A percentile compares a stretch with the other conserved stretches of the same genome.
phyloP scores from a whole-genome alignment of 257 asterid species.

The Plantago elongata region DNA sequence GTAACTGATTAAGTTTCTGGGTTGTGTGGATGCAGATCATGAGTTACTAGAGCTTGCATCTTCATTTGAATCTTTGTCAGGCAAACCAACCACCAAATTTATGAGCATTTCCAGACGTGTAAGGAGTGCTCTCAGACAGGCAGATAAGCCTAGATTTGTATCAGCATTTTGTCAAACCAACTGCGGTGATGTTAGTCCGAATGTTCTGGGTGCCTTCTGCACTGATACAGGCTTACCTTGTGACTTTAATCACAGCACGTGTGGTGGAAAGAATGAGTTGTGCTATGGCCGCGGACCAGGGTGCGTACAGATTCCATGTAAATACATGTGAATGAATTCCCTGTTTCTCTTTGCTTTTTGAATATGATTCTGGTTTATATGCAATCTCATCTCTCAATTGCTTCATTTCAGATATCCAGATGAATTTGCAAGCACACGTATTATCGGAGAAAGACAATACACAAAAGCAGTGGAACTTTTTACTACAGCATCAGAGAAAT shows the following conservation, averaged over 20 bases:
- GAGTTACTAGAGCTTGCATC: slow-evolving; percentile 87
- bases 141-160: slow-evolving; percentile 74
- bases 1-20: background rate
- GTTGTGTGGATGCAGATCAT: slow-evolving; percentile 57
- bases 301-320: slow-evolving; percentile 33
- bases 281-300: slow-evolving; percentile 99
- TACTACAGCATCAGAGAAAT: slow-evolving; percentile 60
- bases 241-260: slow-evolving; percentile 95
- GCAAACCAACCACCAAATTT: slow-evolving; percentile 59
- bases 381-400: slow-evolving; percentile 27
- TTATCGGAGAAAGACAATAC: slow-evolving; percentile 90
- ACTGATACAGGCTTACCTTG: slow-evolving; percentile 91
- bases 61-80: slow-evolving; percentile 64
- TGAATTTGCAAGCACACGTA: slow-evolving; percentile 93
- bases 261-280: slow-evolving; percentile 91
- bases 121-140: slow-evolving; percentile 70
- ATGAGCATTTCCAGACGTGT: slow-evolving; percentile 79
- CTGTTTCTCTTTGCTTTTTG: slow-evolving; percentile 1
- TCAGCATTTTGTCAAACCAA: slow-evolving; percentile 95
- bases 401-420: slow-evolving; percentile 63
- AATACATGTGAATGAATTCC: slow-evolving; percentile 4
- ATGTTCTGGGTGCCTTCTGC: slow-evolving; percentile 97
- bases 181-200: slow-evolving; percentile 99
- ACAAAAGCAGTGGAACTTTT: slow-evolving; percentile 79
- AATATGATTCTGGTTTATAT: slow-evolving; percentile 3